Base-by-base conservation (phyloP, 176 grass and related monocot species). In the Lolium multiflorum region DNA sequence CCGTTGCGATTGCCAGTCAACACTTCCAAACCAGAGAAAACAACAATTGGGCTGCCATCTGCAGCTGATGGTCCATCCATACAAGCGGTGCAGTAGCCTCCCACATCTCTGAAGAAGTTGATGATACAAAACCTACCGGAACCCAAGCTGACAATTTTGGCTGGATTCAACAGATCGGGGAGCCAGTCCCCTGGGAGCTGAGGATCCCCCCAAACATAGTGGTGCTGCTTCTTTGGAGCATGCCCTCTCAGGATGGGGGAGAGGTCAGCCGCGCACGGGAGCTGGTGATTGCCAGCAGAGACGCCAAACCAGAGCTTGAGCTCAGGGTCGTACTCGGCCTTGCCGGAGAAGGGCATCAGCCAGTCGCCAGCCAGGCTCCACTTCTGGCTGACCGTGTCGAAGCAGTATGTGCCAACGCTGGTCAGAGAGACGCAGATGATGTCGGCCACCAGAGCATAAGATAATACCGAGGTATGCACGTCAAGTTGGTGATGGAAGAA, bases 1-100 rank as follows among this genome's bases (percentile, higher is more conserved):
- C 52, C 15, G 6, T 60, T 66, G 2, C 26, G 31, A 39, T 68
- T 9, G 31, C 2, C 28, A 68, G 64, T 6, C 65, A 69, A 39
- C 31, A 69, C 66, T 11, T 69, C 16, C 35, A 69, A 69, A 69
- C 66, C 66, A 69, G 66, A 39, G 31, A 69, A 69, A 39, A 69
- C 16, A 69, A 39, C 31, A 18, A 37, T 3, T 69, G 16, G 31
- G 17, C 0, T 1, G 15, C 35, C 31, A 69, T 31, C 3, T 11
- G 2, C 10, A 13, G 2, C 51, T 16, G 51, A 54, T 4, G 5
- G 3, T 54, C 51, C 31, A 35, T 35, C 51, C 51, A 5, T 54
- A 15, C 51, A 54, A 54, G 51, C 16, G 14, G 13, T 54, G 51
- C 51, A 54, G 13, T 15, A 1, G 51, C 5, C 14, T 54, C 5